phyloP scores from a whole-genome alignment of 75 land plant genomes.

The Ceratopteris richardii region DNA sequence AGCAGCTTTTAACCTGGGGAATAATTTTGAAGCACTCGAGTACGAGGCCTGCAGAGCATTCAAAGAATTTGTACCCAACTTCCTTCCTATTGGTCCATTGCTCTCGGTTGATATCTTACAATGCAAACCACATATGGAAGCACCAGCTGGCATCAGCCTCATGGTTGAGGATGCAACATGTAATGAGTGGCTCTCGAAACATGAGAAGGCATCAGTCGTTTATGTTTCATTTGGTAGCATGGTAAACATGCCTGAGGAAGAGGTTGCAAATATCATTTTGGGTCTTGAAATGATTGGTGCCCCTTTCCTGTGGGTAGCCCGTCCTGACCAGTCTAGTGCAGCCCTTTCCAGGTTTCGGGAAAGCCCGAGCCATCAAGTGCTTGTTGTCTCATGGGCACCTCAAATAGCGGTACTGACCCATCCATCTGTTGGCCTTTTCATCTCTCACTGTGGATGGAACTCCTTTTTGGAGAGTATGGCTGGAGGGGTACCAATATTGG shows the following conservation, averaged over 20 bases:
- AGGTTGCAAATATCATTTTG: constrained; percentile 10
- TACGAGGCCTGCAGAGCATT: not conserved
- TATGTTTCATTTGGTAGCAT: constrained; percentile 27
- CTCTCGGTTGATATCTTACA: no score
- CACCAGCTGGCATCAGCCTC: not conserved
- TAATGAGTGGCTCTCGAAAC: constrained; percentile 14
- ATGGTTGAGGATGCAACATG: constrained; percentile 4
- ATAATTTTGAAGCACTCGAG: not conserved
- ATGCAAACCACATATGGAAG: not conserved
- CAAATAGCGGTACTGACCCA: constrained; percentile 54
- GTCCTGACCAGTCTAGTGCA: not conserved
- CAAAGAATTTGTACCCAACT: not conserved
- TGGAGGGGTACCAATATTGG: constrained; percentile 45
- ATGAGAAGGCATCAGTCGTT: constrained; percentile 8
- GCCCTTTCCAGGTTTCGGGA: constrained; percentile 9
- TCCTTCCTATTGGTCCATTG: constrained; percentile 1
- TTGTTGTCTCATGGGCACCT: constrained; percentile 52
- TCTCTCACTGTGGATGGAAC: constrained; percentile 84
- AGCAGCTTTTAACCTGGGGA: not conserved
- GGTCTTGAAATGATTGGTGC: constrained; percentile 14
- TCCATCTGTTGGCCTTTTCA: constrained; percentile 41
- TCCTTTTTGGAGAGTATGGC: constrained; percentile 45
- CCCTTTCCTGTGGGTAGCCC: constrained; percentile 24
- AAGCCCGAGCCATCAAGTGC: constrained; percentile 8
- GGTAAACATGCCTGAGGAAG: constrained; percentile 4